Percentiles rank a stretch among this genome's conserved stretches.
Evolutionary conservation across 2,329 filamentous ascomycete genomes (phyloP).

Genomic region (Cryoendolithus antarcticus): DNA sequence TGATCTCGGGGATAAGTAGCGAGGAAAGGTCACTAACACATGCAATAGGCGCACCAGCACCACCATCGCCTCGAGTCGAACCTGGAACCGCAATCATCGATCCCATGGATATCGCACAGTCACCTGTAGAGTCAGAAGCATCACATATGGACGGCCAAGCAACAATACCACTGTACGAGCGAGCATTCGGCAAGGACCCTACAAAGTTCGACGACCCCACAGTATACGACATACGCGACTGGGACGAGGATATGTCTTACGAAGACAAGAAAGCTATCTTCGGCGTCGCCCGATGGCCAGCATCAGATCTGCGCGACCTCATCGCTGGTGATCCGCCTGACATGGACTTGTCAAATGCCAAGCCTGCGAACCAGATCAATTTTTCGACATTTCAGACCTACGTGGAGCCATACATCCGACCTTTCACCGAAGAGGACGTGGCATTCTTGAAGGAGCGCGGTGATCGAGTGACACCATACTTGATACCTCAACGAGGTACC

Average conservation of each 20-base stretch:
- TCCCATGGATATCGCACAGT: conserved; percentile 51
- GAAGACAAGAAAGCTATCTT: conserved; percentile 83
- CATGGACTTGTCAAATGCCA: conserved; percentile 88
- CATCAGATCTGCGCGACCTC: conserved; percentile 65
- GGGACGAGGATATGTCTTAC: conserved; percentile 63
- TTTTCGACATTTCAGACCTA: conserved; percentile 88
- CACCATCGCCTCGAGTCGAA: conserved; percentile 20
- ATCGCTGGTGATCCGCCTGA: conserved; percentile 85
- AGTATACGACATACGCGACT: conserved; percentile 77
- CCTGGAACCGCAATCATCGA: conserved; percentile 18
- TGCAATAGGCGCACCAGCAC: conserved; percentile 15
- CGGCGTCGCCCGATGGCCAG: conserved; percentile 73
- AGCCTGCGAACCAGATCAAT: conserved; percentile 86
- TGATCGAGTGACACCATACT: conserved; percentile 70
- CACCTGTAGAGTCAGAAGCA: conserved; percentile 42
- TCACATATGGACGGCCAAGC: conserved; percentile 46
- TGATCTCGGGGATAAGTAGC: too few species aligned
- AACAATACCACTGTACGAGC: conserved; percentile 58
- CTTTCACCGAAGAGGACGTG: conserved; percentile 84
- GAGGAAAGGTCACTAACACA: background rate
- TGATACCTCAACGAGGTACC: conserved; percentile 74
- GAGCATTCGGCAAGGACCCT: conserved; percentile 80
- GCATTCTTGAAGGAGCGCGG: conserved; percentile 80
- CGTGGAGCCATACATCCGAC: conserved; percentile 80
- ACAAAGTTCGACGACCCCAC: conserved; percentile 82